Conservation (phyloP, 192 early-diverging fungal genomes). For the Podila clonocystis region DNA sequence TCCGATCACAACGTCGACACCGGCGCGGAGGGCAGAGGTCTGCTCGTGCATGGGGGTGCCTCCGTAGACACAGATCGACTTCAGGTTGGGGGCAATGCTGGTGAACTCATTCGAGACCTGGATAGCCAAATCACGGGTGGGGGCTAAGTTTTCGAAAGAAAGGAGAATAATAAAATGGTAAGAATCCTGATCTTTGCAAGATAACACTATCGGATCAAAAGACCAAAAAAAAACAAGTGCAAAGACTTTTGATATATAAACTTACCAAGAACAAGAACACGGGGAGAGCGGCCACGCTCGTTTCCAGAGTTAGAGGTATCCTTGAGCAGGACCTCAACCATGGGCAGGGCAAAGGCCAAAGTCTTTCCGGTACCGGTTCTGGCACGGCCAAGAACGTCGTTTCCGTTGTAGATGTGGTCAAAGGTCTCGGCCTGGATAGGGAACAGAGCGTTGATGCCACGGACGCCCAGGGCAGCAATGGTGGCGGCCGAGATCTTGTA, state of each 20-base stretch:
- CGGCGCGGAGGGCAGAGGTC: conserved; percentile 78
- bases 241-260: not conserved
- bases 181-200: conserved; percentile 30
- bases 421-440: conserved; percentile 95
- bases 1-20: conserved; percentile 81
- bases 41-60: conserved; percentile 90
- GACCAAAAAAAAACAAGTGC: not conserved
- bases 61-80: conserved; percentile 84
- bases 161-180: conserved; percentile 36
- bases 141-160: conserved; percentile 56
- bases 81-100: conserved; percentile 70
- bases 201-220: conserved; percentile 55
- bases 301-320: conserved; percentile 24
- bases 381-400: conserved; percentile 77
- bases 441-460: conserved; percentile 87
- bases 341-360: conserved; percentile 79
- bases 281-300: conserved; percentile 58
- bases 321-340: conserved; percentile 70
- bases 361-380: conserved; percentile 87
- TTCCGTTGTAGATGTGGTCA: conserved; percentile 75
- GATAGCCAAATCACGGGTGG: conserved; percentile 90
- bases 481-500: conserved; percentile 76
- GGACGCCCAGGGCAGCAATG: conserved; percentile 68
- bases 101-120: conserved; percentile 87
- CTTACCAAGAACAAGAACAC: conserved; percentile 62